These are phyloP conservation scores for Citrullus mucosospermus DNA, from an alignment of 306 rosid genomes.

Conservation along the genomic window DNA sequence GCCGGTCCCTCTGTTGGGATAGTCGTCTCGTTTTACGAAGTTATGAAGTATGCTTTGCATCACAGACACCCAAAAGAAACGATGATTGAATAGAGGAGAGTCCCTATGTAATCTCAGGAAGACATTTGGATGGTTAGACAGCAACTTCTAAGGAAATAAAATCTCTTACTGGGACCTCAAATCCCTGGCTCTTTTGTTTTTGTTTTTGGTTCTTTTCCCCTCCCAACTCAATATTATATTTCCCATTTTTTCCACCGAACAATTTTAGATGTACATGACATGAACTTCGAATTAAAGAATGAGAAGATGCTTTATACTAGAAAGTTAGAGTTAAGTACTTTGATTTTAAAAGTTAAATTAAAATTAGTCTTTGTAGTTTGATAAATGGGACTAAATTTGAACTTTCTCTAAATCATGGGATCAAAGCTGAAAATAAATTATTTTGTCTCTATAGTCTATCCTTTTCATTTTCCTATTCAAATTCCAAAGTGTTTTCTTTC, in stretches of 20 bases:
- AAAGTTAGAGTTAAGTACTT: too few relatives aligned
- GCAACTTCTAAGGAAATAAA: background rate
- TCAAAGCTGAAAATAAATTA: background rate
- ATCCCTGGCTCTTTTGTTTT: background rate
- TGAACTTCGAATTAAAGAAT: background rate
- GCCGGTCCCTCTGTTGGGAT: slow-evolving; percentile 93
- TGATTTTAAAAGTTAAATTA: too few relatives aligned
- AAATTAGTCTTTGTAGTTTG: too few relatives aligned
- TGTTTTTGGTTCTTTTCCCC: too few relatives aligned
- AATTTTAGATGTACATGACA: background rate
- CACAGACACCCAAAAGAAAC: slow-evolving; percentile 20
- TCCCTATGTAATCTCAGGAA: background rate
- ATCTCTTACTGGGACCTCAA: background rate
- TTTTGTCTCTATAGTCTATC: background rate
- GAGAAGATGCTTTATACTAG: background rate
- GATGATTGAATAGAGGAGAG: background rate
- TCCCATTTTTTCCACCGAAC: background rate
- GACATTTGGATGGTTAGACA: background rate
- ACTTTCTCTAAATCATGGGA: too few relatives aligned
- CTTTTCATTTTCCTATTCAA: too few relatives aligned
- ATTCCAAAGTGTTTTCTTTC: background rate
- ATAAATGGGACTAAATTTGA: too few relatives aligned
- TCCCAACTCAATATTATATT: background rate
- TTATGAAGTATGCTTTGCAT: slow-evolving; percentile 57
- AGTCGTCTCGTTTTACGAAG: slow-evolving; percentile 83